Base-by-base conservation (phyloP, 2,329 filamentous ascomycete species). In the Neofusicoccum umdonicola region DNA sequence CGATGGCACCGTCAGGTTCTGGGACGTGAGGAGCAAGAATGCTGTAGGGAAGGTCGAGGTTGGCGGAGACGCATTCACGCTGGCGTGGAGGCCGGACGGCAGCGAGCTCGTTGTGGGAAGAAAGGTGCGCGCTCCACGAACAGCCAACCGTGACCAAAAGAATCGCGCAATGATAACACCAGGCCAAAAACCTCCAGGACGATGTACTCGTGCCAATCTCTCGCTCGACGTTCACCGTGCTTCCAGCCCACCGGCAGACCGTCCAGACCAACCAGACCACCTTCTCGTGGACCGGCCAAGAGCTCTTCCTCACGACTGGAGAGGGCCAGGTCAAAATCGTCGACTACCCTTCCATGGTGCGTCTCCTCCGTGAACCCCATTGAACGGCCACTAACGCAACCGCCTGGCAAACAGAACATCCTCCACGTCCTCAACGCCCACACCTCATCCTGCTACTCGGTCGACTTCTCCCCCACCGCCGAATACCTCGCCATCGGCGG, bases 1-100 rank as follows among this genome's bases (percentile, higher is more conserved):
- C 50, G 91, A 94, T 72, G 91, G 91, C 1, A 85, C 88, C 37
- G 87, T 91, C 66, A 87, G 90, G 73, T 87, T 94, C 70, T 94
- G 91, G 91, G 91, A 94, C 72, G 90, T 93, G 12, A 83, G 90
- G 70, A 89, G 85, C 65, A 91, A 90, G 73, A 83, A 84, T 1
- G 88, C 88, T 70, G 83, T 89, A 67, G 90, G 90, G 61, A 88
- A 91, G 74, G 83, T 91, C 44, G 88, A 85, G 69, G 84, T 84
- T 4, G 80, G 88, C 15, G 89, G 87, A 7, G 85, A 87, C 68
- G 87, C 90, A 3, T 88, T 91, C 69, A 90, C 88, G 11, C 79
- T 94, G 65, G 87, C 85, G 0, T 94, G 91, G 91, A 85, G 85
- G 37, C 90, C 91, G 0, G 64, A 65, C 27, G 91, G 91, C 2